phyloP scores from a whole-genome alignment of 495 filamentous ascomycete genomes.

The Neurospora tetrasperma region DNA sequence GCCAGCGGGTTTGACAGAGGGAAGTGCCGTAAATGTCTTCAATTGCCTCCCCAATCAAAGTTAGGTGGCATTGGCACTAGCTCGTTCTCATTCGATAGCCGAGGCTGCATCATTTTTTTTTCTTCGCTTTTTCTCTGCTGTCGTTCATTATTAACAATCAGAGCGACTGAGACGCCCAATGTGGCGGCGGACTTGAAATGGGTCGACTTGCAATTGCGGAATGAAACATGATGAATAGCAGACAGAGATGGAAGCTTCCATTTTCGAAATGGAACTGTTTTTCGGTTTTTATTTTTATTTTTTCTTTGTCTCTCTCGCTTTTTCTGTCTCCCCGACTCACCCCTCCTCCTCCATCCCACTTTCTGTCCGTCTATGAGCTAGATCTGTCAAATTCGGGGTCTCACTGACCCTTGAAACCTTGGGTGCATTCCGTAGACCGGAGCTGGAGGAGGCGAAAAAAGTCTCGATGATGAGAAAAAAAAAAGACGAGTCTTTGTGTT shows the following conservation, averaged over 20 bases:
- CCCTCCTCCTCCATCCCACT: not conserved
- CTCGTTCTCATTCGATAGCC: not conserved
- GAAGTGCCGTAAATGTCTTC: not conserved
- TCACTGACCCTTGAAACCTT: not conserved
- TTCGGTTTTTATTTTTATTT: not conserved
- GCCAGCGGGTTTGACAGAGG: not conserved
- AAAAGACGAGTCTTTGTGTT: not conserved
- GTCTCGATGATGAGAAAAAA: not conserved
- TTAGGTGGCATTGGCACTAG: not conserved
- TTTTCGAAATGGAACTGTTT: not conserved
- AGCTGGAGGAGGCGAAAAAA: not conserved
- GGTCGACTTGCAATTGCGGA: not conserved
- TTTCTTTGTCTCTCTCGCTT: not conserved
- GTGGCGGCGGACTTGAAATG: not conserved
- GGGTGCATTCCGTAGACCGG: not conserved
- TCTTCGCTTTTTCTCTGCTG: not conserved
- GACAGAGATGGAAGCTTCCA: not conserved
- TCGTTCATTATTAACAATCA: not conserved
- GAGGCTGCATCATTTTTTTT: not conserved
- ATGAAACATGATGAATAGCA: not conserved
- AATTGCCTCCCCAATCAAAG: not conserved
- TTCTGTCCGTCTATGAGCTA: not conserved
- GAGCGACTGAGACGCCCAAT: not conserved
- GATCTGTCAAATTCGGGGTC: not conserved
- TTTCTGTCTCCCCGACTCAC: not conserved